Percentiles rank a stretch among this genome's conserved stretches.
Conservation (phyloP, 1,284 basidiomycete genomes). For the Jaminaea rosea region DNA sequence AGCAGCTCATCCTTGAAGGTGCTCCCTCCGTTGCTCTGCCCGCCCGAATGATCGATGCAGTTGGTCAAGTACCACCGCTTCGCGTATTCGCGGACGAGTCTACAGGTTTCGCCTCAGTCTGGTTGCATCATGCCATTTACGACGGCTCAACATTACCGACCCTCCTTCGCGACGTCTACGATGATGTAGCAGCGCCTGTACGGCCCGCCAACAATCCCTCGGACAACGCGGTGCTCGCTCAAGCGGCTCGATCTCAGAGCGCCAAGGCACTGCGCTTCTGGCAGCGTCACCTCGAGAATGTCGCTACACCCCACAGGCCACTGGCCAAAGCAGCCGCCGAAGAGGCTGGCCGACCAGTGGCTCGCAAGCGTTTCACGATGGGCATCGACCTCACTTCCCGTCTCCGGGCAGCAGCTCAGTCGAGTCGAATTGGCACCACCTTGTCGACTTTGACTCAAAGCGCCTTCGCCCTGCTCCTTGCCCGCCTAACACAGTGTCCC, state of each 20-base stretch:
- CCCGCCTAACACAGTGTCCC: no score
- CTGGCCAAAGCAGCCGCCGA: no score
- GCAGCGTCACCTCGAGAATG: no score
- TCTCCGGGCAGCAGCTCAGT: no score
- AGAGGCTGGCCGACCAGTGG: no score
- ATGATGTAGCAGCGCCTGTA: neutral
- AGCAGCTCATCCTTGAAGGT: neutral
- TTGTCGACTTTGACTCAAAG: neutral
- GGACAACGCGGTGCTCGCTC: neutral
- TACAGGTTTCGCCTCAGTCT: neutral
- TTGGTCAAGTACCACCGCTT: conserved; percentile 18
- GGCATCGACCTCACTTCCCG: no score
- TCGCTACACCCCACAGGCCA: no score
- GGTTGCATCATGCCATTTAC: conserved; percentile 26
- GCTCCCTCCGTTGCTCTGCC: neutral
- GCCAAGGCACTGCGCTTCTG: neutral
- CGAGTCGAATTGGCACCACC: no score
- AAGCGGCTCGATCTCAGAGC: neutral
- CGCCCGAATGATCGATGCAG: conserved; percentile 2
- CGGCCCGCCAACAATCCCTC: neutral
- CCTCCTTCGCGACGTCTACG: conserved; percentile 16
- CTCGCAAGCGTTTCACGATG: no score
- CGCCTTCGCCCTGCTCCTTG: no score
- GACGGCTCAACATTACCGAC: conserved; percentile 25
- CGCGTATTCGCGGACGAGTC: conserved; percentile 4